Evolutionary conservation across 2,329 filamentous ascomycete species (phyloP).

Genomic region (Alternaria postmessia): DNA sequence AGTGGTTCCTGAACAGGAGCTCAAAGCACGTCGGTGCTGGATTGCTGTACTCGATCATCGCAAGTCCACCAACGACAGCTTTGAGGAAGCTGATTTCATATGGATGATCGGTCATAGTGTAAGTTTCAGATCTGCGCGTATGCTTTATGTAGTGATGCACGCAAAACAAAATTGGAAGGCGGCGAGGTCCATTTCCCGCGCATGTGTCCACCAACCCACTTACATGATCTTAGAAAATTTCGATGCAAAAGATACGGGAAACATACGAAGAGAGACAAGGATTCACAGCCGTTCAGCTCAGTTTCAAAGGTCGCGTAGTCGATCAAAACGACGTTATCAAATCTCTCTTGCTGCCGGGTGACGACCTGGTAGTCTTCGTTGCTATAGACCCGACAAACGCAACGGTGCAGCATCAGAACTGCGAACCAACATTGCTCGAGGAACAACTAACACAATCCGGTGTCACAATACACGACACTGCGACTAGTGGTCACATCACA

Average conservation of each 20-base stretch:
- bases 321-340: constrained; percentile 9
- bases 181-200: not conserved
- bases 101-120: constrained; percentile 49
- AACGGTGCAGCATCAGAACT: not conserved
- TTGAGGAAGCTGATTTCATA: constrained; percentile 39
- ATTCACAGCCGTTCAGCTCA: constrained; percentile 26
- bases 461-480: not conserved
- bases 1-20: constrained; percentile 22
- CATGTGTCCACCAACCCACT: not conserved
- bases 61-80: constrained; percentile 17
- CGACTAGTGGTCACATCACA: not conserved
- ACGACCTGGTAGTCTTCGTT: constrained; percentile 16
- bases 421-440: not conserved
- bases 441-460: not conserved
- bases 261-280: constrained; percentile 21
- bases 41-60: constrained; percentile 45
- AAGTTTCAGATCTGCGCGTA: constrained; percentile 14
- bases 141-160: not conserved
- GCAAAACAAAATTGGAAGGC: not conserved
- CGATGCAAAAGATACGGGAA: constrained; percentile 26
- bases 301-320: constrained; percentile 17
- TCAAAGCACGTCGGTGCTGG: constrained; percentile 40
- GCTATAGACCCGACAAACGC: not conserved
- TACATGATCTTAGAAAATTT: constrained; percentile 28
- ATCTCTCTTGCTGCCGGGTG: constrained; percentile 7